phyloP scores from a whole-genome alignment of 1,284 basidiomycete species.

The Tranzscheliella williamsii region DNA sequence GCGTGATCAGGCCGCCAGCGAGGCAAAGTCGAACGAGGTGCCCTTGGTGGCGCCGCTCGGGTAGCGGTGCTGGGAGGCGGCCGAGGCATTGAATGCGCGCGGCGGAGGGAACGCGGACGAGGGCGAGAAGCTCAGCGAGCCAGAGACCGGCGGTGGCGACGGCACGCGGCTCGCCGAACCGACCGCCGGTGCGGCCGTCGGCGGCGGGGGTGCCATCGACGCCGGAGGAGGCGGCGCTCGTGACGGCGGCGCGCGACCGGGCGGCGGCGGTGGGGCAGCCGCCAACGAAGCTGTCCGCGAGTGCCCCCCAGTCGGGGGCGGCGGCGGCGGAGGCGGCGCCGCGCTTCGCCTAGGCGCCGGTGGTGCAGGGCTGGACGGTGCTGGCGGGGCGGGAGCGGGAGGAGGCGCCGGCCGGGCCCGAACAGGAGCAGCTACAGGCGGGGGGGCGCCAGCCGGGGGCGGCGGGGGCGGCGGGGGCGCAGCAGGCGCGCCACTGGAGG shows the following conservation, averaged over 20 bases:
- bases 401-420: constrained; percentile 8
- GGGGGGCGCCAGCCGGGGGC: too few species aligned
- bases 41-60: constrained; percentile 32
- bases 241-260: constrained; percentile 71
- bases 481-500: constrained; percentile 1
- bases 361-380: constrained; percentile 4
- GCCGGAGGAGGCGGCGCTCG: constrained; percentile 67
- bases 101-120: constrained; percentile 34
- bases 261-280: constrained; percentile 72
- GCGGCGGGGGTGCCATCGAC: constrained; percentile 61
- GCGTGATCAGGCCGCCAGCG: constrained; percentile 12
- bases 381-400: constrained; percentile 7
- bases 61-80: constrained; percentile 28
- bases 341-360: constrained; percentile 74
- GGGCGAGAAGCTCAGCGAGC: constrained; percentile 23
- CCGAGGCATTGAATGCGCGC: constrained; percentile 21
- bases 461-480: constrained; percentile 20
- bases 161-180: constrained; percentile 14
- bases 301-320: constrained; percentile 37
- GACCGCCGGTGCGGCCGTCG: constrained; percentile 36
- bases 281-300: constrained; percentile 26
- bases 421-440: constrained; percentile 11
- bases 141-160: constrained; percentile 21
- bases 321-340: constrained; percentile 74
- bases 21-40: constrained; percentile 19